Conservation (phyloP, 768 basidiomycete species). For the Trametes cinnabarina region DNA sequence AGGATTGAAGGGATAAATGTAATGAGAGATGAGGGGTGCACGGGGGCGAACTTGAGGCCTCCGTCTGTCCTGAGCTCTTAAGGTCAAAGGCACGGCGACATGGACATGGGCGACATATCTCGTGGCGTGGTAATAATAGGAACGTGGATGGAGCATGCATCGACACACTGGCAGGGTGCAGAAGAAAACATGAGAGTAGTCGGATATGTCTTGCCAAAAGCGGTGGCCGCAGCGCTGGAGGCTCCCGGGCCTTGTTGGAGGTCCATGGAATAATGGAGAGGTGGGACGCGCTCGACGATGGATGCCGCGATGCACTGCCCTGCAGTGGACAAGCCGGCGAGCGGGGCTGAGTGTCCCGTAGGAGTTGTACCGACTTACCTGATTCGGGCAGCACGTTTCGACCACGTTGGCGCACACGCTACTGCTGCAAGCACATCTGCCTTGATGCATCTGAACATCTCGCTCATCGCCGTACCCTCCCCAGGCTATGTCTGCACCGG, state of each 20-base stretch:
- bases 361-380: background rate
- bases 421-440: background rate
- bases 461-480: background rate
- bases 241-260: too few relatives aligned
- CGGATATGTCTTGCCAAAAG: too few relatives aligned
- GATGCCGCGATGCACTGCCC: too few relatives aligned
- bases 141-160: background rate
- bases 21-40: too few relatives aligned
- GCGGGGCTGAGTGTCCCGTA: background rate
- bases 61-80: too few relatives aligned
- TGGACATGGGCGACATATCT: background rate
- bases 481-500: background rate
- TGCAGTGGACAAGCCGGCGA: too few relatives aligned
- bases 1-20: too few relatives aligned
- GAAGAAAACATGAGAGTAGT: background rate
- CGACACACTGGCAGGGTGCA: background rate
- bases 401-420: background rate
- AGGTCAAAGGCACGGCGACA: background rate
- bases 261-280: too few relatives aligned
- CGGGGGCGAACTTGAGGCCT: too few relatives aligned
- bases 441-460: background rate
- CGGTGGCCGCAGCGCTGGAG: too few relatives aligned
- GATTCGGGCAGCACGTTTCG: background rate
- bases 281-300: background rate
- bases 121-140: background rate